Evolutionary conservation across 164 flowering plant species (phyloP), one percentile per base, ranked within the genome.

Genomic region (Macadamia tetraphylla): DNA sequence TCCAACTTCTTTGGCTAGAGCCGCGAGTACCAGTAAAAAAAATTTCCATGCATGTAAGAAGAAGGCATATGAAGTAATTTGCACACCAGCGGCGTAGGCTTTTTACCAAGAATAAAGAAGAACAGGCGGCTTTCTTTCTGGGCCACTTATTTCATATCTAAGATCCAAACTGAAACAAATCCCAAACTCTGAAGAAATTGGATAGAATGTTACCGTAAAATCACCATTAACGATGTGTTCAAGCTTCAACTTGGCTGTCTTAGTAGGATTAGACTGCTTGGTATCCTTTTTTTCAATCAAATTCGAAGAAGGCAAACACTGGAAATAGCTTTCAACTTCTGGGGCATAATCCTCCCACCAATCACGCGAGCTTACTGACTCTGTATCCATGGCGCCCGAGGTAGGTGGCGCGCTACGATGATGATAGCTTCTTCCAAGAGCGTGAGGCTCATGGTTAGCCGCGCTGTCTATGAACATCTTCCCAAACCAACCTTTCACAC

Each of bases 311-410:
- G 60, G 14, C 79, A 87, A 51, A 15, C 78, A 72, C 63, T 83
- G 72, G 32, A 76, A 76, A 62, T 87, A 86, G 12, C 64, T 74
- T 12, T 89, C 89, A 9, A 83, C 76, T 49, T 86, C 89, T 52
- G 67, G 62, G 2, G 60, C 71, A 70, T 49, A 46, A 9, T 35
- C 64, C 43, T 85, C 86, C 95, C 88, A 86, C 17, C 71, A 69
- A 53, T 75, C 70, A 29, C 31, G 67, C 11, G 70, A 31, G n/a
- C 42, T 52, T 0, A 49, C 43, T 0, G 77, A 72, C 13, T 71
- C 66, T 23, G 55, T 18, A 48, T 13, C 65, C 15, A 40, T 14
- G 6, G 51, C 13, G n/a, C n/a, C n/a, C n/a, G 68, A 42, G 9
- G 76, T 31, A 13, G 55, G 8, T n/a, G 71, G n/a, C 43, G 40